These are phyloP conservation scores for Meyerozyma sp. DNA, from an alignment of 1,139 yeast genomes.

Conservation along the genomic window DNA sequence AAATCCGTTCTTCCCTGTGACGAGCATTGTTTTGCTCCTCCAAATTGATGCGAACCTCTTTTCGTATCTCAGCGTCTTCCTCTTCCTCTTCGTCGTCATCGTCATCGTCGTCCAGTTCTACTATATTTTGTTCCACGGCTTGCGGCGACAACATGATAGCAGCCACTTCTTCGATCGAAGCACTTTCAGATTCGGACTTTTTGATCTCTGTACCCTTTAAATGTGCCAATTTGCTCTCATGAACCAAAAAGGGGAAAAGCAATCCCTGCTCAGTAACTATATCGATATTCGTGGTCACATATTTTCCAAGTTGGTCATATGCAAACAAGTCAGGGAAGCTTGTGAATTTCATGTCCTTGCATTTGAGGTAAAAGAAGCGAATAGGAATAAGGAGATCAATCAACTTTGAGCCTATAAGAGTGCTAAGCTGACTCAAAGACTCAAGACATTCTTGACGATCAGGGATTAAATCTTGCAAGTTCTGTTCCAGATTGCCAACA, in stretches of 20 bases:
- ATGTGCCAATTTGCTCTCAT: not conserved
- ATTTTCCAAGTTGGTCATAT: slow-evolving; percentile 11
- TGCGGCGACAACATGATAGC: not conserved
- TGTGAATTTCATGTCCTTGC: slow-evolving; percentile 18
- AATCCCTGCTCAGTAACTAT: not conserved
- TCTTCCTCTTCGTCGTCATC: not conserved
- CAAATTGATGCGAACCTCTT: not conserved
- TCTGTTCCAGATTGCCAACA: not conserved
- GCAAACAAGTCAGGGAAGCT: slow-evolving; percentile 25
- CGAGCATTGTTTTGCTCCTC: not conserved
- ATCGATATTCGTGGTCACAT: slow-evolving; percentile 4
- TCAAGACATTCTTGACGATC: slow-evolving; percentile 1
- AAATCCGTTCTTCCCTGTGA: not conserved
- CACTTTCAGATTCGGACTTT: not conserved
- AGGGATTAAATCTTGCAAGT: slow-evolving; percentile 7
- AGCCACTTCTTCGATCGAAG: not conserved
- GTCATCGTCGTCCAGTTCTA: not conserved
- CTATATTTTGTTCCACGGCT: not conserved
- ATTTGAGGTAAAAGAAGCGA: slow-evolving; percentile 30
- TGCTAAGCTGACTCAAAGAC: slow-evolving; percentile 18
- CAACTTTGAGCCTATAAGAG: slow-evolving; percentile 20
- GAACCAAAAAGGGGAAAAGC: not conserved
- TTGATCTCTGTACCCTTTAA: not conserved
- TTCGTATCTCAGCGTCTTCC: not conserved
- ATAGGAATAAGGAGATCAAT: slow-evolving; percentile 30